These are phyloP conservation scores for Ganoderma sinense DNA, from an alignment of 1,284 basidiomycete species.

Conservation along the genomic window DNA sequence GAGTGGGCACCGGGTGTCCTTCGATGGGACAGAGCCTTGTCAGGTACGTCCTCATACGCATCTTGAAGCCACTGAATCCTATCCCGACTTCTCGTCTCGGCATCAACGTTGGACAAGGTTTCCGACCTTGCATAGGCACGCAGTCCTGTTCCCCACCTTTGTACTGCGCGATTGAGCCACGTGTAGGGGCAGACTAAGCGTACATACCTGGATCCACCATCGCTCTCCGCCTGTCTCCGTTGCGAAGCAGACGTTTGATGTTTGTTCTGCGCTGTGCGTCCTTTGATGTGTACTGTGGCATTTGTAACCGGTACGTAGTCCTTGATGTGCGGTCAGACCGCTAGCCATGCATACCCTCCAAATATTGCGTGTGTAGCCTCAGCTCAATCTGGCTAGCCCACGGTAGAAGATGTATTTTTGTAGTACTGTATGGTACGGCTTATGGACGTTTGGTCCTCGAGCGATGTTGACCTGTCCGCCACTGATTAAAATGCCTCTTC, in stretches of 20 bases:
- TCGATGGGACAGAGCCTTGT: slow-evolving; percentile 1
- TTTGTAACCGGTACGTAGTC: not conserved
- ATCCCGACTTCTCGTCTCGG: not conserved
- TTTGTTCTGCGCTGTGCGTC: not conserved
- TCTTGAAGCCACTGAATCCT: not conserved
- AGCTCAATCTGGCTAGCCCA: not conserved
- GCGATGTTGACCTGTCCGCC: not conserved
- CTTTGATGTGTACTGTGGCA: not conserved
- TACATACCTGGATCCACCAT: not conserved
- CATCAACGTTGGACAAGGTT: not conserved
- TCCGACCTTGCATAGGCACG: not conserved
- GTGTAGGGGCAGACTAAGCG: not conserved
- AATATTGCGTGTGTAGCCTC: no score
- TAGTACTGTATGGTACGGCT: not conserved
- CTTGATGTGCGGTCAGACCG: not conserved
- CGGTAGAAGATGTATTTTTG: not conserved
- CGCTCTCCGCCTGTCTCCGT: not conserved
- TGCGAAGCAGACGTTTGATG: not conserved
- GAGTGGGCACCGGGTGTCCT: not conserved
- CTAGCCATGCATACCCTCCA: not conserved
- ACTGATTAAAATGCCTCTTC: not conserved
- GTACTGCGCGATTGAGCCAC: not conserved
- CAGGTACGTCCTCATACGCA: not conserved
- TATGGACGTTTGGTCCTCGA: not conserved
- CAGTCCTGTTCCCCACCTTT: not conserved